Evolutionary conservation across 108 stramenopile species (phyloP), one percentile per base, ranked within the genome.

Genomic region (Cyclotella kingstonii): DNA sequence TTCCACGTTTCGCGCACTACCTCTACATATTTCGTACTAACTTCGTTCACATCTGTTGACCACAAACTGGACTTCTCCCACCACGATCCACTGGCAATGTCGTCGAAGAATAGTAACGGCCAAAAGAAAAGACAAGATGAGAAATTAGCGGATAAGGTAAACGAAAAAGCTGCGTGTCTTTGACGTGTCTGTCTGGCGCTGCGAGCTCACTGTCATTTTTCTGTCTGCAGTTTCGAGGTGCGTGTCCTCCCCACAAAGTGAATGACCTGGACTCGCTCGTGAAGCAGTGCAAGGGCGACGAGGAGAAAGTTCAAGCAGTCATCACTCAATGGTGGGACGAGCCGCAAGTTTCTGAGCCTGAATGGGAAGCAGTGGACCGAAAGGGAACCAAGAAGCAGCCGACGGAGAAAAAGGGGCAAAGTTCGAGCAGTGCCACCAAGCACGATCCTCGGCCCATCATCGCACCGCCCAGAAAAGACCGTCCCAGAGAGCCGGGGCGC

Each of bases 261-360:
- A 86, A 84, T 53, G 91, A 92, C 47, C 79, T 92, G 10, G 91
- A 89, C 54, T 65, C 81, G 22, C 77, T 92, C 17, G 84, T 87
- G 17, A 89, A 89, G 51, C 47, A 67, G 72, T 72, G 81, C 71
- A 84, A 89, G 70, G 91, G 91, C 29, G 83, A 92, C 63, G 87
- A 89, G 59, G 79, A 75, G 35, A 81, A 82, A 69, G 84, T 92
- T 55, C 75, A 65, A 53, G 66, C 75, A 39, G 76, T 77, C 60
- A 87, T 92, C 57, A 63, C 61, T 28, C 72, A 83, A 50, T 92
- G 91, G 91, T 92, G 87, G 87, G 82, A 87, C 14, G 87, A 89
- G 50, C 84, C 84, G 4, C 74, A 69, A 22, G 50, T 63, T 18
- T 59, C 63, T 12, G 77, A 72, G 18, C 80, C 82, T 45, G 81